Base-by-base conservation (phyloP, 768 basidiomycete genomes). In the Punctularia strigosozonata region DNA sequence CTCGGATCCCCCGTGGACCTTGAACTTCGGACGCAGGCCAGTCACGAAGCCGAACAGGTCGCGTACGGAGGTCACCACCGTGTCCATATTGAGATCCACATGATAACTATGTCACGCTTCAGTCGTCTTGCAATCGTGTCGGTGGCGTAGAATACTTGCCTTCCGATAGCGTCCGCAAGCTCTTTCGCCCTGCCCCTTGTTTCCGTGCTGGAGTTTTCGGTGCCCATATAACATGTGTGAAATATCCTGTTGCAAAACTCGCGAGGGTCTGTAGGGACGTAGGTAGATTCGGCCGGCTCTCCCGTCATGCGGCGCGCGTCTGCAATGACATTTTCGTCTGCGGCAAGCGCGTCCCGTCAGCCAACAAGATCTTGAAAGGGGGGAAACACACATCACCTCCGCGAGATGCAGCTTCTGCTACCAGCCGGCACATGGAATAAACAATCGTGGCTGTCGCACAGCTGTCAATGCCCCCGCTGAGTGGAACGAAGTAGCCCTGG, bases 201-300 rank as follows among this genome's bases (percentile, higher is more conserved):
- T 50, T 95, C 95, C 0, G 57, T 57, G 43, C 81, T 88, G 5
- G 94, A 97, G 56, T 98, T 92, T 57, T 91, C 87, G 0, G 95
- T 99, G 4, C 94, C 94, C 95, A 99, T 98, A 60, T 94, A 99
- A 59, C 90, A 95, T 0, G 92, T 94, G 57, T 98, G 92, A 65
- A 99, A 94, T 39, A 98, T 80, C 19, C 89, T 70, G 38, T 65
- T 68, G 20, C 77, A 76, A 49, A 97, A 90, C 53, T 98, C 95
- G 33, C 69, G 74, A 0, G 92, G 77, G 56, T 99, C 91, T 0
- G 74, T 69, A 1, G 95, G 94, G 20, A 89, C 50, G 53, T 97
- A 98, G 2, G 61, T 61, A 2, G 92, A 94, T 42, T 73, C 77
- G 39, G 78, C 78, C 0, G 80, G 68, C 54, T 94, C 88, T 4